Conservation (phyloP, 139 green algal genomes). For the Coccomyxa sp. region DNA sequence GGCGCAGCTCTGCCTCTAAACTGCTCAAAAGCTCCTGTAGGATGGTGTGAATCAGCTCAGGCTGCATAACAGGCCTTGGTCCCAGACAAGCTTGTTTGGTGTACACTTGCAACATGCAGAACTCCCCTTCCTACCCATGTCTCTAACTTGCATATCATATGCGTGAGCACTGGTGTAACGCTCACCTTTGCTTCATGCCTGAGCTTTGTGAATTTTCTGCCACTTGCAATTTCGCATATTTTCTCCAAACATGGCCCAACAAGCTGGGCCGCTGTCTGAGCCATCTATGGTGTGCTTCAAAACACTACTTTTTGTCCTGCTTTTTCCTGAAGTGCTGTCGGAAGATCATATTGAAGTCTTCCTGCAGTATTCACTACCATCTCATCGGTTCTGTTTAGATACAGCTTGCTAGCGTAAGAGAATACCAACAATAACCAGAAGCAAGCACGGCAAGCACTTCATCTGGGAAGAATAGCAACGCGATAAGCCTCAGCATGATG, state of each 20-base stretch:
- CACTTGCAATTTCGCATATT: slow-evolving; percentile 32
- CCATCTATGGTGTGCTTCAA: background rate
- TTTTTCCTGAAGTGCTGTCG: background rate
- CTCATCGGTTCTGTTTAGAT: no score
- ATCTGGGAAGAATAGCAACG: no score
- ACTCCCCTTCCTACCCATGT: background rate
- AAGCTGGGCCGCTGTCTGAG: slow-evolving; percentile 17
- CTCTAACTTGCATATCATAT: background rate
- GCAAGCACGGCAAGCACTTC: no score
- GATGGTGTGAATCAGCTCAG: background rate
- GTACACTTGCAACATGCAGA: no score
- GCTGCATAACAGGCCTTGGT: background rate
- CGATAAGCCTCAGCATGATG: no score
- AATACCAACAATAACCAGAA: no score
- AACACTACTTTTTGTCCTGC: background rate
- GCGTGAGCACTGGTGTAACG: background rate
- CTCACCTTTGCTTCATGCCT: slow-evolving; percentile 38
- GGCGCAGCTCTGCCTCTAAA: background rate
- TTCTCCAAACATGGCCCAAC: slow-evolving; percentile 43
- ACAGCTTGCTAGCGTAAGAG: no score
- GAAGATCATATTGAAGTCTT: background rate
- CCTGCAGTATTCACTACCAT: background rate
- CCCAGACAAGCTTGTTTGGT: no score
- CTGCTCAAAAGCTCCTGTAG: slow-evolving; percentile 3
- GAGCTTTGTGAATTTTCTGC: slow-evolving; percentile 43